These are phyloP conservation scores for Micractinium conductrix DNA, from an alignment of 139 green algal genomes.

Conservation along the genomic window DNA sequence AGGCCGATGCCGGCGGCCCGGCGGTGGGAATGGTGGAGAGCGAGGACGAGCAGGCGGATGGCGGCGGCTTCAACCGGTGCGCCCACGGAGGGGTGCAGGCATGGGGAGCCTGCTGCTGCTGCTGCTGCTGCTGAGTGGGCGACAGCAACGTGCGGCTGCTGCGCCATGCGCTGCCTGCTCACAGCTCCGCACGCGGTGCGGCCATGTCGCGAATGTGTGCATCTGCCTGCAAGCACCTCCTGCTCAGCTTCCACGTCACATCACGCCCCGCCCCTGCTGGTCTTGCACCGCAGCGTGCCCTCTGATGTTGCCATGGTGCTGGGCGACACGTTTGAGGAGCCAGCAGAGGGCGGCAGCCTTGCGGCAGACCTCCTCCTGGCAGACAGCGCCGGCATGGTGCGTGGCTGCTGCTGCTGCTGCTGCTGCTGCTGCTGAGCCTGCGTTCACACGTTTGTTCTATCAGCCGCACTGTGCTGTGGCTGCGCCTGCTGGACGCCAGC, in stretches of 20 bases:
- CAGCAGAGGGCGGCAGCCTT: not conserved
- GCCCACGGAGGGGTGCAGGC: not conserved
- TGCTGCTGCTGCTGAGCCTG: not conserved
- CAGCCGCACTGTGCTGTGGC: not conserved
- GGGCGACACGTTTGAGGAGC: slow-evolving; percentile 9
- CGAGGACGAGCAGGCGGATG: not conserved
- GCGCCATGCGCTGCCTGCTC: too few species aligned
- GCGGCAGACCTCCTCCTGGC: not conserved
- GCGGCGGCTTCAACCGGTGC: slow-evolving; percentile 7
- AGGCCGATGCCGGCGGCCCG: not conserved
- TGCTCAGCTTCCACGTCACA: too few species aligned
- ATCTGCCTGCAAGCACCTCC: too few species aligned
- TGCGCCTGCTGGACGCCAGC: not conserved
- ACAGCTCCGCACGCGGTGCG: too few species aligned
- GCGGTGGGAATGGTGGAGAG: slow-evolving; percentile 19
- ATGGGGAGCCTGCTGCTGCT: too few species aligned
- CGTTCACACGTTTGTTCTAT: too few species aligned
- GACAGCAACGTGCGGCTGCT: too few species aligned
- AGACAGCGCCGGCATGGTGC: slow-evolving; percentile 14
- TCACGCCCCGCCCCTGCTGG: not conserved
- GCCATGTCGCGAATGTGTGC: too few species aligned
- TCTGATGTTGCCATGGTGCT: slow-evolving; percentile 49
- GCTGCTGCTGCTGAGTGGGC: too few species aligned
- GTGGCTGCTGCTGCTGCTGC: not conserved
- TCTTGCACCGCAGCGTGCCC: slow-evolving; percentile 17